Evolutionary conservation across 2,329 filamentous ascomycete species (phyloP), one percentile per base, ranked within the genome.

Genomic region (Penicillium polonicum): DNA sequence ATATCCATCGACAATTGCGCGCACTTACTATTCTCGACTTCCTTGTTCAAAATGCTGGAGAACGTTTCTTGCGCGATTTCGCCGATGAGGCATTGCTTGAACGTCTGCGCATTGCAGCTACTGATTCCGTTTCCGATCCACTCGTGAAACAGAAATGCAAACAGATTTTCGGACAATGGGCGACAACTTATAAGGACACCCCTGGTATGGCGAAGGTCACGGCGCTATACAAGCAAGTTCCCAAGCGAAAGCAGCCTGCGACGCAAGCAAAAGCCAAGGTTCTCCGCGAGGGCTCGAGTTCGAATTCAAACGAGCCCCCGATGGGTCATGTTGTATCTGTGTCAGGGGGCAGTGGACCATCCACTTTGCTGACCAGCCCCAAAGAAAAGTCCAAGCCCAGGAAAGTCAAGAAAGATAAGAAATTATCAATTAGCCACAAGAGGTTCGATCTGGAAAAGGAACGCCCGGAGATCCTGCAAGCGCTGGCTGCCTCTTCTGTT

Each of bases 51-150:
- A 99, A 99, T 78, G 92, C 92, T 2, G 93, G 93, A 1, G 82
- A 88, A 13, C 85, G 88, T 13, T 97, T 97, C 71, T 90, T 97
- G 74, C 86, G 90, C 48, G 84, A 85, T 17, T 96, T 97, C 73
- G 90, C 88, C 10, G 93, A 99, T 69, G 92, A 97, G 72, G 90
- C 92, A 31, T 80, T 99, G 39, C 84, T 99, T 60, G 94, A 99
- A 76, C 89, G 94, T 25, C 82, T 99, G 52, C 87, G 94, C 23
- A 88, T 97, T 35, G 89, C 93, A 64, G 92, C 90, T 35, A 92
- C 90, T 19, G 92, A 94, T 52, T 83, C 91, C 19, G 82, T 94
- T 60, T 92, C 92, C 0, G 92, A 97, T 73, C 83, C 86, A 0
- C 85, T 90, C 58, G 93, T 99, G n/a, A 88, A 85, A 68, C 86